Conservation (phyloP, 2,329 filamentous ascomycete species). For the Scytalidium lignicola region DNA sequence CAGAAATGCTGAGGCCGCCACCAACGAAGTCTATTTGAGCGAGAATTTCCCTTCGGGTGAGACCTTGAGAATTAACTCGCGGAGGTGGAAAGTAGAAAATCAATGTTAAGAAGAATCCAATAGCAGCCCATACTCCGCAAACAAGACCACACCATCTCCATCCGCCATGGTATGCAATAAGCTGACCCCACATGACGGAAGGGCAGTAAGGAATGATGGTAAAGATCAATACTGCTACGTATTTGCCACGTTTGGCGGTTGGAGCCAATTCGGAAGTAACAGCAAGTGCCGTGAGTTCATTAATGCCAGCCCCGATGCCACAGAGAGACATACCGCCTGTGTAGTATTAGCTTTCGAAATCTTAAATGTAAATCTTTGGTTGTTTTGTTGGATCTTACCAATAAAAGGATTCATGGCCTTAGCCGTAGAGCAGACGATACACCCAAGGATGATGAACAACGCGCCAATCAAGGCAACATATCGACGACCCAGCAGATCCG, state of each 20-base stretch:
- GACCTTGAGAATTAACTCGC: slow-evolving; percentile 33
- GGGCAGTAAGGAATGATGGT: slow-evolving; percentile 55
- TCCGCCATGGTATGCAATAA: slow-evolving; percentile 36
- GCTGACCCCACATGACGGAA: slow-evolving; percentile 50
- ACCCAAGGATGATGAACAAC: slow-evolving; percentile 8
- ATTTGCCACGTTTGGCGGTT: slow-evolving; percentile 52
- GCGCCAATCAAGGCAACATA: slow-evolving; percentile 10
- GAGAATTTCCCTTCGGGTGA: slow-evolving; percentile 34
- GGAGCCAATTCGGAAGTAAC: slow-evolving; percentile 61
- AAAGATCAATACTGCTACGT: slow-evolving; percentile 50
- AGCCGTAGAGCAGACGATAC: slow-evolving; percentile 12
- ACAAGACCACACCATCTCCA: slow-evolving; percentile 42
- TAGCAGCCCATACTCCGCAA: slow-evolving; percentile 42
- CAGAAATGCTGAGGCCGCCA: slow-evolving; percentile 54
- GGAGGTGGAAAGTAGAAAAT: slow-evolving; percentile 42
- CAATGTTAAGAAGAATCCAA: slow-evolving; percentile 42
- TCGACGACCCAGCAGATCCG: slow-evolving; percentile 15
- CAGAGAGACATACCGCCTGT: slow-evolving; percentile 43
- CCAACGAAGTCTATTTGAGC: slow-evolving; percentile 47
- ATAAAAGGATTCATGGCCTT: slow-evolving; percentile 11
- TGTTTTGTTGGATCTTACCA: slow-evolving; percentile 26
- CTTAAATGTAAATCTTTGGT: neutral
- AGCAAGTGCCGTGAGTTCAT: slow-evolving; percentile 60
- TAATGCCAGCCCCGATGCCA: slow-evolving; percentile 58
- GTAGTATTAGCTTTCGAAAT: neutral